Conservation (phyloP, 257 asterid genomes). For the Nicotiana otophora region DNA sequence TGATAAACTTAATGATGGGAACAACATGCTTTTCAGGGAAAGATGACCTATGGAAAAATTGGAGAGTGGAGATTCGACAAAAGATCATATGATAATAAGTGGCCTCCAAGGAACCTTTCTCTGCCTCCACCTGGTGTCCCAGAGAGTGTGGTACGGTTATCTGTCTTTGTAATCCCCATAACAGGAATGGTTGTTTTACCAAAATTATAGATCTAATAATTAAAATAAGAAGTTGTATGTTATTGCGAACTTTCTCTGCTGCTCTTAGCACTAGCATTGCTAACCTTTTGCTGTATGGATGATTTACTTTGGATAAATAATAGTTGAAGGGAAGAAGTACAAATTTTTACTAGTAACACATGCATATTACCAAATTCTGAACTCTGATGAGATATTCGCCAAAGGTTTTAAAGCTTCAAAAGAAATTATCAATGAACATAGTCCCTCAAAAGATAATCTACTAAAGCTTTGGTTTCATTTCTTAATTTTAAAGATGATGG, state of each 20-base stretch:
- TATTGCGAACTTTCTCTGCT: background rate
- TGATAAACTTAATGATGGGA: constrained; percentile 1
- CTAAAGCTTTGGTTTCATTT: background rate
- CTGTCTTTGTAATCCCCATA: background rate
- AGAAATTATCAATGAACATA: background rate
- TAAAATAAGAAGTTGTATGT: background rate
- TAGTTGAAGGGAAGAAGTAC: background rate
- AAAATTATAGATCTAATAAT: background rate
- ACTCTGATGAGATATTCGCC: background rate
- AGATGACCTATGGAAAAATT: constrained; percentile 74
- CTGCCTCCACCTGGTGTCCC: constrained; percentile 95
- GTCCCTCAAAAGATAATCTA: background rate
- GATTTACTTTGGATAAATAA: background rate
- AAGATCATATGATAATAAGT: constrained; percentile 53
- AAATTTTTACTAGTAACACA: background rate
- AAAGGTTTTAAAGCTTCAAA: background rate
- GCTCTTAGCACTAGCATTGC: background rate
- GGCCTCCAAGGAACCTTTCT: constrained; percentile 83
- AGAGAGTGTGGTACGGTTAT: constrained; percentile 72
- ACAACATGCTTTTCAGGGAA: constrained; percentile 44
- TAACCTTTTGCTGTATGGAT: background rate
- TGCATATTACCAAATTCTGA: background rate
- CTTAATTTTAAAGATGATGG: background rate
- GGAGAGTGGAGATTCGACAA: constrained; percentile 99
- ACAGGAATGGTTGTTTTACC: background rate